Base-by-base conservation (phyloP, 768 basidiomycete species). In the Mycena crocata region DNA sequence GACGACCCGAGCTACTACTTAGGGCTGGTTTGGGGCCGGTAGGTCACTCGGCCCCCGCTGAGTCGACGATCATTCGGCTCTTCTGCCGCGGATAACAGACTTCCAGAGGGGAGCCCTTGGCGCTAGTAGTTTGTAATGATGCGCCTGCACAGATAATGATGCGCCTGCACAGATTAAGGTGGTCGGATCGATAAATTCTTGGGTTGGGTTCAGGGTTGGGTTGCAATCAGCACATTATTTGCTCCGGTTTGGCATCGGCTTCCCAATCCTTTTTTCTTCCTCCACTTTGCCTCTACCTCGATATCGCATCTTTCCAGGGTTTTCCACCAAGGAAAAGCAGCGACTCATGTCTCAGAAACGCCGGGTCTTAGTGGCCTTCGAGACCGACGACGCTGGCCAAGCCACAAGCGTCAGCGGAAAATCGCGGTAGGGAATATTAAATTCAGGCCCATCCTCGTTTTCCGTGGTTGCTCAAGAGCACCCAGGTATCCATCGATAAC, bases 81-180 rank as follows among this genome's bases (percentile, higher is more conserved):
- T 42, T 42, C 40, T 75, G 72, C 12, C 75, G 42, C 0, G 70
- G 61, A 17, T 31, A 45, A 30, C 73, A 74, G 6, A 76, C 76
- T 17, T 76, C 71, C 23, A 50, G 28, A 3, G 72, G 45, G 1
- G 60, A 37, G 14, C 32, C 40, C 32, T 49, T 49, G 1, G 74
- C 75, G 56, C 61, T 72, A 28, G 76, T 77, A 51, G 76, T 75
- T 34, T 73, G 76, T 73, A 49, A 77, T 71, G 48, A 77, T 73
- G 23, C 75, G 64, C 40, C 67, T 64, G n/a, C n/a, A n/a, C n/a
- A n/a, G n/a, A n/a, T n/a, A n/a, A n/a, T n/a, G n/a, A n/a, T n/a
- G n/a, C n/a, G n/a, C n/a, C n/a, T n/a, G 15, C 73, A 68, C 24
- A 77, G 72, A 10, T 71, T 69, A 1, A 71, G 71, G 5, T 75